These are phyloP conservation scores for Silybum marianum DNA, from an alignment of 129 eudicot genomes.

Conservation along the genomic window DNA sequence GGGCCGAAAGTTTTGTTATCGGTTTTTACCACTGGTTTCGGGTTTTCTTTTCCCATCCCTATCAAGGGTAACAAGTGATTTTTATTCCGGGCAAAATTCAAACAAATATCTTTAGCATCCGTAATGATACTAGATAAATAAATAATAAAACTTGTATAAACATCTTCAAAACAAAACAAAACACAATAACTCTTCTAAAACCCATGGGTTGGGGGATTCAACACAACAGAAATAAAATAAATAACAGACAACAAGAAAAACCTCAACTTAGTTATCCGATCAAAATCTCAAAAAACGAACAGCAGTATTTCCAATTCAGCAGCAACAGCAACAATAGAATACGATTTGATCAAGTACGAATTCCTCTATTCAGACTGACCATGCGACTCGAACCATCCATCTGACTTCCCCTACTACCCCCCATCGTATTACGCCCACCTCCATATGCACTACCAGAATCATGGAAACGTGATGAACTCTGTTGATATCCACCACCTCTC, in stretches of 20 bases:
- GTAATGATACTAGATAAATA: no score
- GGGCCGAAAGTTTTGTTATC: no score
- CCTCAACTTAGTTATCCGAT: not conserved
- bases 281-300: not conserved
- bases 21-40: no score
- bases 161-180: no score
- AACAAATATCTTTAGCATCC: no score
- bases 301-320: not conserved
- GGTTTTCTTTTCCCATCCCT: no score
- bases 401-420: conserved; percentile 52
- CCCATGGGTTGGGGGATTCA: no score
- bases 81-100: no score
- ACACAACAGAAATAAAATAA: no score
- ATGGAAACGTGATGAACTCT: conserved; percentile 43
- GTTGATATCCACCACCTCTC: conserved; percentile 52
- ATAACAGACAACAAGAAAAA: not conserved
- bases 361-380: conserved; percentile 71
- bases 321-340: not conserved
- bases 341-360: conserved; percentile 31
- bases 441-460: conserved; percentile 29
- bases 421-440: conserved; percentile 28
- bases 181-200: no score
- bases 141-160: no score
- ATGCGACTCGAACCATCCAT: conserved; percentile 66
- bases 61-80: no score